Conservation (phyloP, 345 rosid genomes). For the Stellera chamaejasme region DNA sequence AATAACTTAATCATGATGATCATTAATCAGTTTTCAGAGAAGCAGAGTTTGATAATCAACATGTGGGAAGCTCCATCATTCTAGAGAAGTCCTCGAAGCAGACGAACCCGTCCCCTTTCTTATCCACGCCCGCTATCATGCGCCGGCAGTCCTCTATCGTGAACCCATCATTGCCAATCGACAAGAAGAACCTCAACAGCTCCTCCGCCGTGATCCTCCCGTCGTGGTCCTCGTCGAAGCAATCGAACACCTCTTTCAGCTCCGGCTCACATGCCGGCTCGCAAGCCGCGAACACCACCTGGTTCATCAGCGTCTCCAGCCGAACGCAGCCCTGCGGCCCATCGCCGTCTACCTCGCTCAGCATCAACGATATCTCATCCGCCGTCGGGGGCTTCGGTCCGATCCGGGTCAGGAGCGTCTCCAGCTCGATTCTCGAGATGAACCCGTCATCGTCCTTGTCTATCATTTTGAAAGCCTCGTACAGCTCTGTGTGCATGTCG, state of each 20-base stretch:
- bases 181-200: slow-evolving; percentile 30
- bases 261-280: slow-evolving; percentile 49
- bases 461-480: slow-evolving; percentile 41
- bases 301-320: slow-evolving; percentile 43
- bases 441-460: slow-evolving; percentile 54
- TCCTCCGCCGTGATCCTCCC: slow-evolving; percentile 93
- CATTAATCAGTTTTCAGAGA: too few species aligned
- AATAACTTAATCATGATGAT: too few species aligned
- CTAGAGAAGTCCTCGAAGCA: slow-evolving; percentile 76
- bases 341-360: slow-evolving; percentile 44
- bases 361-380: slow-evolving; percentile 57
- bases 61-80: slow-evolving; percentile 60
- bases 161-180: slow-evolving; percentile 61
- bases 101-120: slow-evolving; percentile 75
- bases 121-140: slow-evolving; percentile 77
- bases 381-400: slow-evolving; percentile 45
- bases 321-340: slow-evolving; percentile 37
- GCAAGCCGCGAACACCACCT: slow-evolving; percentile 33
- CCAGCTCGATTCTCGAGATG: slow-evolving; percentile 49
- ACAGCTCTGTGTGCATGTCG: slow-evolving; percentile 27
- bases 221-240: slow-evolving; percentile 75
- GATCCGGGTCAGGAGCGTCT: slow-evolving; percentile 42
- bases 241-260: slow-evolving; percentile 63
- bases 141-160: slow-evolving; percentile 86
- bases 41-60: slow-evolving; percentile 7